Evolutionary conservation across 140 eudicot species (phyloP).

Genomic region (Stevia rebaudiana): DNA sequence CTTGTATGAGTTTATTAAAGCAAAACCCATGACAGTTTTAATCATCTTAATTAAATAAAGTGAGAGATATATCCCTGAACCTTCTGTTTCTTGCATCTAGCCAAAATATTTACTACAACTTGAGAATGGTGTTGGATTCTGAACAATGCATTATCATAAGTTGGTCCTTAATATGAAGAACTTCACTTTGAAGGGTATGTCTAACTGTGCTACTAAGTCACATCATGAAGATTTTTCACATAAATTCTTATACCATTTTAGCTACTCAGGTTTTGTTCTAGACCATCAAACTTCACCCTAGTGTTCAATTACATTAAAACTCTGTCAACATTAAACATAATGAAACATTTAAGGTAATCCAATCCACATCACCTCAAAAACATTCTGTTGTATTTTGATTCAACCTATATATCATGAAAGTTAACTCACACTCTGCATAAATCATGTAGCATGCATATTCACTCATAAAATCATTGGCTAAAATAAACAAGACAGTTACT

Average conservation of each 20-base stretch:
- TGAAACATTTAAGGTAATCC: background rate
- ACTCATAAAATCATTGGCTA: background rate
- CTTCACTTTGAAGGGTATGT: background rate
- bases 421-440: background rate
- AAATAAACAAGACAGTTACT: conserved; percentile 8
- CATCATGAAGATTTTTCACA: background rate
- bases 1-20: background rate
- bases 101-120: background rate
- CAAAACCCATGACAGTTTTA: background rate
- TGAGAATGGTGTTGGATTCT: background rate
- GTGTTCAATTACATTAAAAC: background rate
- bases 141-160: background rate
- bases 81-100: background rate
- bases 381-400: background rate
- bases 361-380: background rate
- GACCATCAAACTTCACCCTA: background rate
- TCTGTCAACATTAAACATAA: background rate
- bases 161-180: background rate
- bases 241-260: background rate
- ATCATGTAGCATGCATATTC: background rate
- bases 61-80: background rate
- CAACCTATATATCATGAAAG: background rate
- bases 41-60: background rate
- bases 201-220: conserved; percentile 7
- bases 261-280: background rate